Evolutionary conservation across 345 rosid species (phyloP), one percentile per base, ranked within the genome.

Genomic region (Jatropha curcas): DNA sequence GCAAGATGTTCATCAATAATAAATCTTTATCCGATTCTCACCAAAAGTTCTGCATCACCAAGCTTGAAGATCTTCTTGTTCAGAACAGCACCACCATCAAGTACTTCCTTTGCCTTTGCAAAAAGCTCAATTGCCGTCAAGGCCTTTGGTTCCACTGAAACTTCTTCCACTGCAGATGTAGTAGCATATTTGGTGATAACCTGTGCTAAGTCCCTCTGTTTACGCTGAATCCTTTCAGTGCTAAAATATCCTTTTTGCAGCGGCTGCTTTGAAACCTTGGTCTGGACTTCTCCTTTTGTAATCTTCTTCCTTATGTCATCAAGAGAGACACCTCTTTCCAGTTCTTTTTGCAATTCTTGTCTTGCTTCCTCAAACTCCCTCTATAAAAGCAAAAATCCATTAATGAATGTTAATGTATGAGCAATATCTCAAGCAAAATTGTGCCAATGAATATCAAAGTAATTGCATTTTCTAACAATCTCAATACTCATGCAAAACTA

Each of bases 351-450:
- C 79, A 90, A 69, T 39, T 88, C 96, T 77, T 76, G 69, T 79
- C 88, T 88, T 48, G 96, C 96, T 79, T 84, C 89, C 77, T 85
- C 90, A 52, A 87, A 90, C 78, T 90, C 96, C 72, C 71, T 80
- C 96, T 90, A 68, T 43, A 68, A 24, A 68, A 2, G 48, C 41
- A 27, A 35, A 68, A 37, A 31, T 43, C 27, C 46, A 48, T 9
- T 60, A 55, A 68, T 62, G 46, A 71, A 51, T 33, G 46, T 53
- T 48, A 55, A 65, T n/a, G 45, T 27, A 64, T 13, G 11, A 9
- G 45, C 13, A 41, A 41, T n/a, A n/a, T n/a, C n/a, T n/a, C n/a
- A n/a, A n/a, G n/a, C n/a, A 72, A 77, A 19, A 76, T 65, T 46
- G 71, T 37, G 46, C 12, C 65, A 53, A 68, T 60, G 43, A 73